These are phyloP conservation scores for Trichopus zeylanicus DNA, from an alignment of 116 monocot species.

Conservation along the genomic window DNA sequence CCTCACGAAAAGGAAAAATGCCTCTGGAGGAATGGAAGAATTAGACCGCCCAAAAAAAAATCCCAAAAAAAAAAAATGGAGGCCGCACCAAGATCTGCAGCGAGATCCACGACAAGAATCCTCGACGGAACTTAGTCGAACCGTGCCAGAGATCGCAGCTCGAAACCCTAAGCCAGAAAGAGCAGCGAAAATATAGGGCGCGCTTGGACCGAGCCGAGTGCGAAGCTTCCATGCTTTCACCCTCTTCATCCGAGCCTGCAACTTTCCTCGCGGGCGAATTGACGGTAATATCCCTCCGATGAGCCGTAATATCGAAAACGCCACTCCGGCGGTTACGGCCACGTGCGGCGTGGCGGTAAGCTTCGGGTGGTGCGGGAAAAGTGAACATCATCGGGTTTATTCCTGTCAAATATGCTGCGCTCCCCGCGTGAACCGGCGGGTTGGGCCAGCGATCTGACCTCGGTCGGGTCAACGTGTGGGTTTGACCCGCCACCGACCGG, in stretches of 20 bases:
- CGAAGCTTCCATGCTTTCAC: background rate
- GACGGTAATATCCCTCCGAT: background rate
- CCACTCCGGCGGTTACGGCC: background rate
- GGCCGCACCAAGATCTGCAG: background rate
- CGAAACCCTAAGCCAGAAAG: background rate
- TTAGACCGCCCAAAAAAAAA: background rate
- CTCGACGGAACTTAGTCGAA: background rate
- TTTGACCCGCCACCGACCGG: background rate
- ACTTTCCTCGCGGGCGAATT: too few species aligned
- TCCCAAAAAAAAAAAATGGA: background rate
- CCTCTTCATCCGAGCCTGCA: background rate
- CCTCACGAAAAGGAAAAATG: background rate
- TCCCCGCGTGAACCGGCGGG: background rate
- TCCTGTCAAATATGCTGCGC: conserved; percentile 1
- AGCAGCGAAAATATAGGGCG: background rate
- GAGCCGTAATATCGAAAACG: background rate
- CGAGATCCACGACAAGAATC: background rate
- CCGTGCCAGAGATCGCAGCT: background rate
- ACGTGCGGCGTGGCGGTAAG: background rate
- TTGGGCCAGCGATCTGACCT: background rate
- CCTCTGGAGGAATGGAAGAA: too few species aligned
- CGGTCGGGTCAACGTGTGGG: background rate
- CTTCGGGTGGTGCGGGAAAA: too few species aligned
- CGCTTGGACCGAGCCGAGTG: background rate
- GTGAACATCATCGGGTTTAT: too few species aligned